A percentile compares a stretch with the other conserved stretches of the same genome.
Conservation (phyloP, 768 basidiomycete genomes). For the Russula sp. region DNA sequence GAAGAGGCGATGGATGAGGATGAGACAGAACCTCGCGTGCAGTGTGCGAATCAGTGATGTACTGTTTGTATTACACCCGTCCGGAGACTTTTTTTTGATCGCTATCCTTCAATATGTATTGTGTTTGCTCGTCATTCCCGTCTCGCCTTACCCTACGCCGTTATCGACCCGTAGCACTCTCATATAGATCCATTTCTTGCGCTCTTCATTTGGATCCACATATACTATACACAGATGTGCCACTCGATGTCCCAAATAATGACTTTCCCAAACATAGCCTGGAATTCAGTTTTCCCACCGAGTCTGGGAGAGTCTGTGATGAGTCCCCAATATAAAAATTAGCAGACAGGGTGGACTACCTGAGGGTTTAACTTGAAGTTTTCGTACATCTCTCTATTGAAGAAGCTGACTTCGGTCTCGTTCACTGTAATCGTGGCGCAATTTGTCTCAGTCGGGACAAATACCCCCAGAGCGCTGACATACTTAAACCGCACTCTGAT, state of each 20-base stretch:
- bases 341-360: slow-evolving; percentile 32
- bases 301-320: slow-evolving; percentile 6
- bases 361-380: slow-evolving; percentile 77
- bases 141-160: slow-evolving; percentile 12
- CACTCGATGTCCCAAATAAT: background rate
- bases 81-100: slow-evolving; percentile 5
- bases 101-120: slow-evolving; percentile 17
- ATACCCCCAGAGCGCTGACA: slow-evolving; percentile 24
- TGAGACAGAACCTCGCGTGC: slow-evolving; percentile 82
- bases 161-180: slow-evolving; percentile 12
- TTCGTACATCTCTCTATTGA: slow-evolving; percentile 70
- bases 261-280: background rate
- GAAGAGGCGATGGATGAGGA: slow-evolving; percentile 92
- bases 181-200: slow-evolving; percentile 18
- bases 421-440: slow-evolving; percentile 53
- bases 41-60: slow-evolving; percentile 84
- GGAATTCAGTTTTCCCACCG: slow-evolving; percentile 18
- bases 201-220: background rate
- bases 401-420: slow-evolving; percentile 92
- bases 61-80: background rate
- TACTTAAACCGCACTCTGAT: slow-evolving; percentile 71
- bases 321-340: background rate
- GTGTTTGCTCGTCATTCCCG: slow-evolving; percentile 1
- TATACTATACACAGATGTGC: slow-evolving; percentile 3
- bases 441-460: background rate